These are phyloP conservation scores for Pseudotulostoma volvatum DNA, from an alignment of 495 filamentous ascomycete species.

Conservation along the genomic window DNA sequence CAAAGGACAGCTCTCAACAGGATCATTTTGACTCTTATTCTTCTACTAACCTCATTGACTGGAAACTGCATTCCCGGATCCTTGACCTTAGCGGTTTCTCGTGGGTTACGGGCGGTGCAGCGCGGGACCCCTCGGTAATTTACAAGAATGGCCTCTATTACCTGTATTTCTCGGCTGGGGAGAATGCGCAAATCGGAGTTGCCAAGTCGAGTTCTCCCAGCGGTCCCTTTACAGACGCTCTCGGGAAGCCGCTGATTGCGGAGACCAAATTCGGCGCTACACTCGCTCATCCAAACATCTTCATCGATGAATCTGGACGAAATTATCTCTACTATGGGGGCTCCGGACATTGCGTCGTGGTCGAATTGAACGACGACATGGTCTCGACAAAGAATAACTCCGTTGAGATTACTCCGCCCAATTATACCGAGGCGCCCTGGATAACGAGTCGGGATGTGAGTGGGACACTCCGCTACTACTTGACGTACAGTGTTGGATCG, in stretches of 20 bases:
- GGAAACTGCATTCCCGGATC: slow-evolving; percentile 25
- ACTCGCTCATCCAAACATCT: slow-evolving; percentile 30
- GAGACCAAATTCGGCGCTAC: slow-evolving; percentile 24
- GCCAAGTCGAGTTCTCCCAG: slow-evolving; percentile 20
- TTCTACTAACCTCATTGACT: slow-evolving; percentile 27
- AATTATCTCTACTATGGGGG: slow-evolving; percentile 34
- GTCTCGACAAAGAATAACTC: slow-evolving; percentile 17
- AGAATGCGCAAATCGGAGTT: slow-evolving; percentile 32
- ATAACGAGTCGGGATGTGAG: slow-evolving; percentile 27
- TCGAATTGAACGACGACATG: slow-evolving; percentile 30
- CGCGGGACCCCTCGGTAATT: slow-evolving; percentile 31
- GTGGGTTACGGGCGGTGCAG: slow-evolving; percentile 24
- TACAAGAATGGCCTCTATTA: slow-evolving; percentile 23
- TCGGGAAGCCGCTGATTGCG: slow-evolving; percentile 26
- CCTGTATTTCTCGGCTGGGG: slow-evolving; percentile 32
- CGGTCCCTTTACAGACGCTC: slow-evolving; percentile 27
- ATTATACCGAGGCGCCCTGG: slow-evolving; percentile 29
- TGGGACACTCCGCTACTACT: slow-evolving; percentile 32
- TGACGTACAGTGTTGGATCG: slow-evolving; percentile 31
- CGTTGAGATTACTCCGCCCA: slow-evolving; percentile 25
- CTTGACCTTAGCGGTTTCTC: slow-evolving; percentile 21
- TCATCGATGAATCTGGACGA: slow-evolving; percentile 26
- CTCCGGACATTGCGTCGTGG: slow-evolving; percentile 26
- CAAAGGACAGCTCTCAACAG: slow-evolving; percentile 22
- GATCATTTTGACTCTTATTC: slow-evolving; percentile 34